phyloP scores from a whole-genome alignment of 805 yeast species.

The Metschnikowia lachancei region DNA sequence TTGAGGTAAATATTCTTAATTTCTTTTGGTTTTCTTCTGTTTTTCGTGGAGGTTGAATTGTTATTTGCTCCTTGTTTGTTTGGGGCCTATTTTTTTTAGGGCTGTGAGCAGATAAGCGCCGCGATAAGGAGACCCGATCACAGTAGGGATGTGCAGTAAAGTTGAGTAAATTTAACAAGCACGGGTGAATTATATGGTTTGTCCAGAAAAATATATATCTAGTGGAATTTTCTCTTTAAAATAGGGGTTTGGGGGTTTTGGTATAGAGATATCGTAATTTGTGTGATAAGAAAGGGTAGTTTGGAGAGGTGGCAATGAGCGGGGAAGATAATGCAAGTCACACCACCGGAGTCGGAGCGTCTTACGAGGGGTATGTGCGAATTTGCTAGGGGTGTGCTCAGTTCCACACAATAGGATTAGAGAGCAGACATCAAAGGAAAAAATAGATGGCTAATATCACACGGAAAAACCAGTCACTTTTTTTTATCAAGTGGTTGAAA shows the following conservation, averaged over 20 bases:
- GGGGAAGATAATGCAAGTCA: slow-evolving; percentile 1
- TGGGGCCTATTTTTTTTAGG: not conserved
- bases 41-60: no score
- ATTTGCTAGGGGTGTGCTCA: not conserved
- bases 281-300: slow-evolving; percentile 2
- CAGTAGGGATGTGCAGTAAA: no score
- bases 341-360: no score
- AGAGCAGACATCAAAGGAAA: no score
- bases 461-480: no score
- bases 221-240: no score
- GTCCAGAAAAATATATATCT: no score
- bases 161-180: not conserved
- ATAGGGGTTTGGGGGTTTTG: not conserved
- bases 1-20: not conserved
- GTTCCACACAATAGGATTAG: no score
- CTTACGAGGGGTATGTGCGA: not conserved
- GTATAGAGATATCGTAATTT: not conserved
- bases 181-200: no score
- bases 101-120: slow-evolving; percentile 5
- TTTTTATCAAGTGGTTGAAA: no score
- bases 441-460: no score
- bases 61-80: not conserved
- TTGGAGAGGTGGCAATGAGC: slow-evolving; percentile 1
- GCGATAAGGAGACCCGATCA: not conserved
- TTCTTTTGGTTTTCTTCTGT: not conserved